A percentile compares a stretch with the other conserved stretches of the same genome.
These are phyloP conservation scores for Quercus dentata DNA, from an alignment of 306 rosid species.

Conservation along the genomic window DNA sequence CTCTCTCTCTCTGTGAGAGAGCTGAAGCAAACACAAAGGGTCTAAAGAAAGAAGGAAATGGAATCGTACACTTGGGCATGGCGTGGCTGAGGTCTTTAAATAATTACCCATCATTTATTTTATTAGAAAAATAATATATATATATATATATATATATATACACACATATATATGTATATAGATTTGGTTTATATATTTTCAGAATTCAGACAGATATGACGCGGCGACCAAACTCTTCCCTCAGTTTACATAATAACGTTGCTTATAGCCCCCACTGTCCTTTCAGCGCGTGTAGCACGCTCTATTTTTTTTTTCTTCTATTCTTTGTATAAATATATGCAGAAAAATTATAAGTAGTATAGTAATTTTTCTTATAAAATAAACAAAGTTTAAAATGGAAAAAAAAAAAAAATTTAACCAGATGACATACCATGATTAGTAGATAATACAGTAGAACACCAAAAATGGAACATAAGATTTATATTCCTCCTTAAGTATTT, in stretches of 20 bases:
- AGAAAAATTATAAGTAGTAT: too few species aligned
- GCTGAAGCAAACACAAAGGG: neutral
- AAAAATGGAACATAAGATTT: too few species aligned
- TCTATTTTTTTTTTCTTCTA: too few species aligned
- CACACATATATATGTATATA: too few species aligned
- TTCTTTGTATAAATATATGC: too few species aligned
- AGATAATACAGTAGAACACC: too few species aligned
- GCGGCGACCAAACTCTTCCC: neutral
- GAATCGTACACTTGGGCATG: slow-evolving; percentile 21
- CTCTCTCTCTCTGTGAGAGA: neutral
- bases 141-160: too few species aligned
- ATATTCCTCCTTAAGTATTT: too few species aligned
- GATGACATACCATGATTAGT: too few species aligned
- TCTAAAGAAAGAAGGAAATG: neutral
- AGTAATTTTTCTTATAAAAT: too few species aligned
- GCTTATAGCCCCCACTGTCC: neutral
- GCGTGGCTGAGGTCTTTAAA: slow-evolving; percentile 25
- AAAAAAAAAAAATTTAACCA: too few species aligned
- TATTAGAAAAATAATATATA: neutral
- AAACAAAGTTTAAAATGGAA: too few species aligned
- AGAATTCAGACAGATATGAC: slow-evolving; percentile 6
- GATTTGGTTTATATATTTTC: neutral
- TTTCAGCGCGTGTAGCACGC: neutral
- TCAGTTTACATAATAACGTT: neutral
- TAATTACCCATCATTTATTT: neutral